Evolutionary conservation across 108 stramenopile genomes (phyloP).

Genomic region (Nannochloropsis gaditana): DNA sequence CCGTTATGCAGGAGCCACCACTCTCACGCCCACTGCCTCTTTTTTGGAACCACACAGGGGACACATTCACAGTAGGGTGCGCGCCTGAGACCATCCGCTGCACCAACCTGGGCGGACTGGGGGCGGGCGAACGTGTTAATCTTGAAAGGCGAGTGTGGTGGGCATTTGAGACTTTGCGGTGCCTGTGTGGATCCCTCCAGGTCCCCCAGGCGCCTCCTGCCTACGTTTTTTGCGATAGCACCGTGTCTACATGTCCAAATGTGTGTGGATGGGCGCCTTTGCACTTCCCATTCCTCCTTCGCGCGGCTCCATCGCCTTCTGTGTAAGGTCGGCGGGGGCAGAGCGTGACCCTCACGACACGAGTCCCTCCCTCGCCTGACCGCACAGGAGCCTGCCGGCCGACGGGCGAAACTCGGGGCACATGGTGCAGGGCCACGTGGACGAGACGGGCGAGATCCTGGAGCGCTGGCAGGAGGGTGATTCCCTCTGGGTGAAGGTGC

Average conservation of each 20-base stretch:
- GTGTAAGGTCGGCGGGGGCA: too few relatives aligned
- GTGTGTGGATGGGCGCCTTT: too few relatives aligned
- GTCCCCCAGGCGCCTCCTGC: too few relatives aligned
- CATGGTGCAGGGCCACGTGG: constrained; percentile 89
- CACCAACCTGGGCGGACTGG: constrained; percentile 67
- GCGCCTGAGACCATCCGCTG: constrained; percentile 85
- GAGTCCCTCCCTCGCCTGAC: not conserved
- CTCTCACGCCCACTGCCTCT: too few relatives aligned
- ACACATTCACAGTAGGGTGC: constrained; percentile 72
- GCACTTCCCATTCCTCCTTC: not conserved
- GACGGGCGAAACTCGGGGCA: constrained; percentile 13
- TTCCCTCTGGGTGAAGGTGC: constrained; percentile 76
- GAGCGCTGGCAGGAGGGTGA: constrained; percentile 74
- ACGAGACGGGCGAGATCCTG: constrained; percentile 72
- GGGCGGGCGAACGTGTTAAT: constrained; percentile 48
- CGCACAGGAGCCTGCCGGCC: not conserved
- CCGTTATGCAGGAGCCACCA: too few relatives aligned
- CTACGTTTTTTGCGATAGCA: too few relatives aligned
- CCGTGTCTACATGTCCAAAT: too few relatives aligned
- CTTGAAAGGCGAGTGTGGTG: not conserved
- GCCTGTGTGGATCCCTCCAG: too few relatives aligned
- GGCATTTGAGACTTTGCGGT: too few relatives aligned
- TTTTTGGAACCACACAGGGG: constrained; percentile 26
- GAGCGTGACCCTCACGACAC: too few relatives aligned
- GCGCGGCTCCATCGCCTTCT: not conserved